These are phyloP conservation scores for Polytrichum formosum DNA, from an alignment of 225 moss, liverwort and hornwort species.

Conservation along the genomic window DNA sequence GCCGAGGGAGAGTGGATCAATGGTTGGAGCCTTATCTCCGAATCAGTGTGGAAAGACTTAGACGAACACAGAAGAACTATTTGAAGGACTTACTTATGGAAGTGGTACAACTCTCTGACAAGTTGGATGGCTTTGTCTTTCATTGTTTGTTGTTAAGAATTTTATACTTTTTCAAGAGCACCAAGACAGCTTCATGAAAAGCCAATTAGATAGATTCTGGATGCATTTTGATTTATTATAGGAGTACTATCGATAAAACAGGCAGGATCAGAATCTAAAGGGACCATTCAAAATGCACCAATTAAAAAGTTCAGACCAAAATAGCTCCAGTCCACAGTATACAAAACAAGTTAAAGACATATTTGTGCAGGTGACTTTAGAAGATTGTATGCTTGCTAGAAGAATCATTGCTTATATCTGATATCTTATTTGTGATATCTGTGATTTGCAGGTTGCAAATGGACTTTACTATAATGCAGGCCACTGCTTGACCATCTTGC, in stretches of 20 bases:
- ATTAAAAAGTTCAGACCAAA: no score
- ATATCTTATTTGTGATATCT: slow-evolving; percentile 2
- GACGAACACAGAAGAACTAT: slow-evolving; percentile 73
- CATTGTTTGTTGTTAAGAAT: no score
- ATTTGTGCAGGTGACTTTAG: background rate
- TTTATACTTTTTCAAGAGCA: no score
- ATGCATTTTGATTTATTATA: no score
- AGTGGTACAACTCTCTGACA: slow-evolving; percentile 54
- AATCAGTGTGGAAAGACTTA: slow-evolving; percentile 76
- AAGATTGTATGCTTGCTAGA: background rate
- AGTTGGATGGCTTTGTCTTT: no score
- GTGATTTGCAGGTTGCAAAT: slow-evolving; percentile 72
- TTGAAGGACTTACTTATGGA: slow-evolving; percentile 83
- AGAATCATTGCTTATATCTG: background rate
- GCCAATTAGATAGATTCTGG: no score
- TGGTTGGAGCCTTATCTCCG: slow-evolving; percentile 81
- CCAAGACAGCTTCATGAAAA: no score
- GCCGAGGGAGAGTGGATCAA: slow-evolving; percentile 92
- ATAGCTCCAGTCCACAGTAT: no score
- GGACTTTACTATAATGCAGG: slow-evolving; percentile 86
- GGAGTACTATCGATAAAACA: no score
- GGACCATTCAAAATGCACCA: no score
- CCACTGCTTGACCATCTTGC: slow-evolving; percentile 77
- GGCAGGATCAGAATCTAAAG: no score
- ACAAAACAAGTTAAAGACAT: no score